A percentile compares a stretch with the other conserved stretches of the same genome.
phyloP scores from a whole-genome alignment of 2,329 filamentous ascomycete genomes.

The Daldinia eschscholtzii region DNA sequence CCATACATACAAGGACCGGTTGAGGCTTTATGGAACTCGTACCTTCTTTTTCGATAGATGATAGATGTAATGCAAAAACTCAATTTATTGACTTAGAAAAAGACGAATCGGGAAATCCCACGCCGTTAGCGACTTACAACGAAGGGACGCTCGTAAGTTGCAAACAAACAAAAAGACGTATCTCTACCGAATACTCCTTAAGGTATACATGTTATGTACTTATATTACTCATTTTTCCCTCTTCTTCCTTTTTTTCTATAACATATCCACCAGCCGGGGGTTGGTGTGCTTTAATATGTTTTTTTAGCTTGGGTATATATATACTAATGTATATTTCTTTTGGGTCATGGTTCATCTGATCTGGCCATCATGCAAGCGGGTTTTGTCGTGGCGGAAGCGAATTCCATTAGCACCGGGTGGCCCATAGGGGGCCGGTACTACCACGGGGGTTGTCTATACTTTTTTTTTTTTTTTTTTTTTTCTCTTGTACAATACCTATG shows the following conservation, averaged over 20 bases:
- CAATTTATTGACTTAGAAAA: conserved; percentile 30
- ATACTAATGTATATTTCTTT: conserved; percentile 5
- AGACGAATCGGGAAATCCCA: conserved; percentile 35
- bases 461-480: conserved; percentile 3
- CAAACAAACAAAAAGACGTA: conserved; percentile 20
- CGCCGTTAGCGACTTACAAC: conserved; percentile 28
- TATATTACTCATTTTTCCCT: conserved; percentile 6
- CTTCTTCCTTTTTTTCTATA: conserved; percentile 4
- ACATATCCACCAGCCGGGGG: conserved; percentile 20
- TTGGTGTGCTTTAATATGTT: conserved; percentile 40
- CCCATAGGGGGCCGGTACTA: conserved; percentile 17
- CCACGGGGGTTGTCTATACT: conserved; percentile 6
- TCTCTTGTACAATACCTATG: conserved; percentile 11
- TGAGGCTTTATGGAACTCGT: conserved; percentile 25
- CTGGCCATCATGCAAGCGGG: conserved; percentile 39
- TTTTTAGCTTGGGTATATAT: conserved; percentile 25
- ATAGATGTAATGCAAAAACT: conserved; percentile 30
- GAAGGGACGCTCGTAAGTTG: conserved; percentile 13
- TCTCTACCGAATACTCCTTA: conserved; percentile 10
- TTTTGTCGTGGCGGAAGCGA: conserved; percentile 41
- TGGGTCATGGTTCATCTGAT: conserved; percentile 42
- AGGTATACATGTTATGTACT: conserved; percentile 11
- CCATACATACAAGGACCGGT: background rate
- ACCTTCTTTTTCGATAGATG: conserved; percentile 30
- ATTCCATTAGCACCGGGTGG: conserved; percentile 35